Conservation (phyloP, 495 filamentous ascomycete genomes). For the Immersiella caudata region DNA sequence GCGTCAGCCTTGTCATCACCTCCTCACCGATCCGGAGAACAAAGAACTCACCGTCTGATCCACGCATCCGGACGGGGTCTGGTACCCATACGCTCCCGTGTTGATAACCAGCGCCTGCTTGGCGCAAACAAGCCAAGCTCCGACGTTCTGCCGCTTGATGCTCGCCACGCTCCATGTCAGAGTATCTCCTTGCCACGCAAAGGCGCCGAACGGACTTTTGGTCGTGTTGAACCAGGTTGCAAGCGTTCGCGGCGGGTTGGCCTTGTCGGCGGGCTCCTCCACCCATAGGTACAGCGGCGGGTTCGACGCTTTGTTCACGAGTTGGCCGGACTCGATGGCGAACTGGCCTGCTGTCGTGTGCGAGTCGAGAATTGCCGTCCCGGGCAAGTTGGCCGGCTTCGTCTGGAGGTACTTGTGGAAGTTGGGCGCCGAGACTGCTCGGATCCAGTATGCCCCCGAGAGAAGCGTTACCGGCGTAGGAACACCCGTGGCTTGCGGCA, state of each 20-base stretch:
- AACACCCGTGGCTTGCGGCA: conserved; percentile 19
- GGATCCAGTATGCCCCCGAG: conserved; percentile 62
- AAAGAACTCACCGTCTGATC: conserved; percentile 59
- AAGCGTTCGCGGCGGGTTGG: conserved; percentile 48
- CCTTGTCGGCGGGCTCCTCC: conserved; percentile 52
- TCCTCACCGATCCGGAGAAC: background rate
- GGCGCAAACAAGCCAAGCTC: conserved; percentile 61
- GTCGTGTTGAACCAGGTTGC: conserved; percentile 54
- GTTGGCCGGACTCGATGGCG: conserved; percentile 58
- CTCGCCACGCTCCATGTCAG: conserved; percentile 55
- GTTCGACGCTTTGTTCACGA: conserved; percentile 55
- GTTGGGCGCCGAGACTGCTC: conserved; percentile 60
- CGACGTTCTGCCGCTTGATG: conserved; percentile 56
- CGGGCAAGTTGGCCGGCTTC: conserved; percentile 48
- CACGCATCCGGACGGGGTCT: conserved; percentile 59
- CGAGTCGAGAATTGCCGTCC: conserved; percentile 54
- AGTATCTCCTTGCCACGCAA: conserved; percentile 59
- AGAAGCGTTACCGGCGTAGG: conserved; percentile 46
- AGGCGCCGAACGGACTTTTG: conserved; percentile 60
- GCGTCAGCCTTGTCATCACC: background rate
- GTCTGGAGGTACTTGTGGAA: conserved; percentile 68
- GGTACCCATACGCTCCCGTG: conserved; percentile 60
- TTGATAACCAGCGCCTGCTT: conserved; percentile 60
- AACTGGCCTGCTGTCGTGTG: conserved; percentile 63
- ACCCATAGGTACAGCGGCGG: conserved; percentile 49